phyloP scores from a whole-genome alignment of 2,329 filamentous ascomycete species.

The Penicillium occitanis region DNA sequence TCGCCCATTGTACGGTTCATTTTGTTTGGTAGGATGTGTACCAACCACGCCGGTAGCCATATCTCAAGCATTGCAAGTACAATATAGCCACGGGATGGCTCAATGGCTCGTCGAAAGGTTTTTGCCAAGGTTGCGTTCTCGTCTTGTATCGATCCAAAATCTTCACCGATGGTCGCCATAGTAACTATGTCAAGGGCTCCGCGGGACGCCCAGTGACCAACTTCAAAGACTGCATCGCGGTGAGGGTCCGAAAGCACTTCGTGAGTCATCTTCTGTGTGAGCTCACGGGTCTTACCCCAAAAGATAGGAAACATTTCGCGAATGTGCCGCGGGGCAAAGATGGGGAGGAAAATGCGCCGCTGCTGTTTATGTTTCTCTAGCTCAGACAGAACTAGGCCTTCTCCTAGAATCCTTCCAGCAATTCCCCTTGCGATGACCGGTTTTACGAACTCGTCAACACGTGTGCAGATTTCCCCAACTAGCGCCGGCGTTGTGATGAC shows the following conservation, averaged over 20 bases:
- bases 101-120: neutral
- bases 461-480: slow-evolving; percentile 5
- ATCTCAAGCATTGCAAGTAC: slow-evolving; percentile 11
- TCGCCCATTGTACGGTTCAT: neutral
- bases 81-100: neutral
- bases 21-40: slow-evolving; percentile 1
- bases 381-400: slow-evolving; percentile 65
- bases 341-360: slow-evolving; percentile 68
- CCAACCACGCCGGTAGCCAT: slow-evolving; percentile 7
- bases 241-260: neutral
- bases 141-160: slow-evolving; percentile 63
- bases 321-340: slow-evolving; percentile 53
- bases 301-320: slow-evolving; percentile 72
- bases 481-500: slow-evolving; percentile 4
- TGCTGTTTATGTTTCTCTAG: slow-evolving; percentile 73
- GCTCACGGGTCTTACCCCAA: slow-evolving; percentile 59
- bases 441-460: slow-evolving; percentile 3
- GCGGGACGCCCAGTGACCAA: slow-evolving; percentile 61
- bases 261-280: neutral
- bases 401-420: slow-evolving; percentile 26
- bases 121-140: slow-evolving; percentile 55
- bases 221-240: slow-evolving; percentile 52
- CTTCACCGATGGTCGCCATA: slow-evolving; percentile 62
- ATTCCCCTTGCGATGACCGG: neutral
- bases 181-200: slow-evolving; percentile 72